Conservation (phyloP, 352 stramenopile genomes). For the Lagenidium sp. region DNA sequence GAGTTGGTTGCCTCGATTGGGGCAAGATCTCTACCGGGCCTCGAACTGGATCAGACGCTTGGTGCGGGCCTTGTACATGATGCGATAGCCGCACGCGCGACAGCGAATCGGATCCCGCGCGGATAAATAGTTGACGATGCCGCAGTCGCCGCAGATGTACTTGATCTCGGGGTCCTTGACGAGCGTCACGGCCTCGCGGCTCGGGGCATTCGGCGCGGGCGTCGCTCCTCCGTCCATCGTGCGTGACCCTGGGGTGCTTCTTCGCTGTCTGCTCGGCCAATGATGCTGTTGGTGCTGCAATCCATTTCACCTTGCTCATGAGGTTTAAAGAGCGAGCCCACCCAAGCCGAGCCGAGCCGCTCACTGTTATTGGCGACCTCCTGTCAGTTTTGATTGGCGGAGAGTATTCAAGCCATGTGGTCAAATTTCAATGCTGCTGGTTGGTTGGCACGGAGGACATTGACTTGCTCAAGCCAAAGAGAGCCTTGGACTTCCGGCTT, state of each 20-base stretch:
- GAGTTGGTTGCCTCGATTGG: too few relatives aligned
- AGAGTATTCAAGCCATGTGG: too few relatives aligned
- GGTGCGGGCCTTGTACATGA: constrained; percentile 97
- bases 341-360: too few relatives aligned
- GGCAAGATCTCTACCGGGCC: constrained; percentile 63
- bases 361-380: too few relatives aligned
- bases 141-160: constrained; percentile 97
- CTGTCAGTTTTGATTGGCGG: too few relatives aligned
- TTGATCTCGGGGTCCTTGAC: constrained; percentile 90
- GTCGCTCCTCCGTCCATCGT: constrained; percentile 77
- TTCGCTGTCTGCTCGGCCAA: background rate
- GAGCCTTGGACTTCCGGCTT: too few relatives aligned
- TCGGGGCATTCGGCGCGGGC: constrained; percentile 42
- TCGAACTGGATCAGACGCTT: constrained; percentile 93
- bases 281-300: constrained; percentile 4
- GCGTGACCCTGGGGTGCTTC: too few relatives aligned
- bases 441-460: too few relatives aligned
- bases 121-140: constrained; percentile 93
- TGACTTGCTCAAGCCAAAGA: too few relatives aligned
- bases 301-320: constrained; percentile 5
- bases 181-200: constrained; percentile 37
- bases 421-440: too few relatives aligned
- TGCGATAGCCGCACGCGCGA: constrained; percentile 94
- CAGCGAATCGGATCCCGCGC: constrained; percentile 94
- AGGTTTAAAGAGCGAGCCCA: too few relatives aligned